These are phyloP conservation scores for Mycena polygramma DNA, from an alignment of 768 basidiomycete species.

Conservation along the genomic window DNA sequence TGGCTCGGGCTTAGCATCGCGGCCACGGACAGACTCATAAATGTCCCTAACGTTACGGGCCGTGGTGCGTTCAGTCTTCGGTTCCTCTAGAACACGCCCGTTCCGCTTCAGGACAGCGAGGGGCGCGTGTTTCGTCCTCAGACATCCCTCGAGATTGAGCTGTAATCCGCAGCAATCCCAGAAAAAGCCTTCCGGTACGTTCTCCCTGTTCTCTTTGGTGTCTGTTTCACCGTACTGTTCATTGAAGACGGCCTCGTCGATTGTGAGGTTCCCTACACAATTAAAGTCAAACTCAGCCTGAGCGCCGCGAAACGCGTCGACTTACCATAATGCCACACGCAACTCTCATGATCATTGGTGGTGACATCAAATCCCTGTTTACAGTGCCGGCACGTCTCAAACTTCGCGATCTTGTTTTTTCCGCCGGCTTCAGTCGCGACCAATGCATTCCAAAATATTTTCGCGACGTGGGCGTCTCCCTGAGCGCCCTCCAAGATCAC, in stretches of 20 bases:
- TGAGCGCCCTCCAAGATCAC: slow-evolving; percentile 12
- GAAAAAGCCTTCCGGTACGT: slow-evolving; percentile 13
- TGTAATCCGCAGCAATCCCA: slow-evolving; percentile 27
- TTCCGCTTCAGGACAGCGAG: not conserved
- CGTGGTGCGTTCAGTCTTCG: not conserved
- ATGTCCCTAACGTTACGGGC: not conserved
- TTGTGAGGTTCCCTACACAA: slow-evolving; percentile 5
- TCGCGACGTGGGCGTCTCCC: slow-evolving; percentile 17
- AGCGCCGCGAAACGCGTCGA: not conserved
- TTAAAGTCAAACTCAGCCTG: not conserved
- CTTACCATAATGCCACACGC: slow-evolving; percentile 22
- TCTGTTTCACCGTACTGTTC: slow-evolving; percentile 5
- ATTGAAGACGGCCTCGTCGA: slow-evolving; percentile 5
- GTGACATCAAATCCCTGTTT: slow-evolving; percentile 11
- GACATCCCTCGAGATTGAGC: slow-evolving; percentile 12
- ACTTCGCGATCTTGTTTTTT: not conserved
- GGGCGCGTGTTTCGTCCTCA: slow-evolving; percentile 11
- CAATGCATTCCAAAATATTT: slow-evolving; percentile 20
- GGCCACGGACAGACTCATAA: not conserved
- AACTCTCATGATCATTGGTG: slow-evolving; percentile 3
- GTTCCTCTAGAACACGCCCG: not conserved
- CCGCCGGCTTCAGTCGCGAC: slow-evolving; percentile 1
- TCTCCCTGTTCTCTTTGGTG: slow-evolving; percentile 16
- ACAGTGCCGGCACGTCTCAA: slow-evolving; percentile 19
- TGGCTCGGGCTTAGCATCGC: not conserved